These are phyloP conservation scores for Ilex paraguariensis DNA, from an alignment of 305 asterid species.

Conservation along the genomic window DNA sequence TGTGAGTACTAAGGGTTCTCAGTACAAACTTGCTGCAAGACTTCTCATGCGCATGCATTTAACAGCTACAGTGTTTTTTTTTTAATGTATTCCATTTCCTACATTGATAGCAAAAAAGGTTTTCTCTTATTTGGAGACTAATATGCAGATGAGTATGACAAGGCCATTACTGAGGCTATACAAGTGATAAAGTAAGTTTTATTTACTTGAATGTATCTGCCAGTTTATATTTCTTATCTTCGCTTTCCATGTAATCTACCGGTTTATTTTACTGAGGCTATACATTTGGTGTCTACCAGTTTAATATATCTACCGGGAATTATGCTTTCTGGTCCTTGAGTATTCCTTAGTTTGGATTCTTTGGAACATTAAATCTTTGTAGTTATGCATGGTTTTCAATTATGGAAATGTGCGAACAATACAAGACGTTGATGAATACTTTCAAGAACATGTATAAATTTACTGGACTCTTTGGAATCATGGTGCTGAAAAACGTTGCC, in stretches of 20 bases:
- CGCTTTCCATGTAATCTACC: not conserved
- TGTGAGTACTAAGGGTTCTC: not conserved
- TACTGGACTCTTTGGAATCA: no score
- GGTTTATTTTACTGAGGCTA: no score
- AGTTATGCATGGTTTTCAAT: not conserved
- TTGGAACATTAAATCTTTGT: not conserved
- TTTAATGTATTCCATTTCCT: not conserved
- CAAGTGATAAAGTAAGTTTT: slow-evolving; percentile 50
- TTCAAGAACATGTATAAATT: no score
- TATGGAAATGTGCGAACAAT: not conserved
- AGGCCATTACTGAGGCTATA: slow-evolving; percentile 67
- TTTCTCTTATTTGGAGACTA: slow-evolving; percentile 10
- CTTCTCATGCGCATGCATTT: not conserved
- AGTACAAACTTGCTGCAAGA: no score
- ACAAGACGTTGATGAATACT: no score
- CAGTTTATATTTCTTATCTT: not conserved
- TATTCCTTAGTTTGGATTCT: not conserved
- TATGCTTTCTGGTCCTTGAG: not conserved
- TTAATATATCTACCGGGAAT: not conserved
- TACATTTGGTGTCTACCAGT: no score
- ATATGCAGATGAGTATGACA: slow-evolving; percentile 74
- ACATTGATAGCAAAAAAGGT: not conserved
- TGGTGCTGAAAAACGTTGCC: no score
- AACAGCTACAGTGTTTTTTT: not conserved
- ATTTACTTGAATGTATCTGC: not conserved